These are phyloP conservation scores for Sambucus nigra DNA, from an alignment of 129 eudicot species.

Conservation along the genomic window DNA sequence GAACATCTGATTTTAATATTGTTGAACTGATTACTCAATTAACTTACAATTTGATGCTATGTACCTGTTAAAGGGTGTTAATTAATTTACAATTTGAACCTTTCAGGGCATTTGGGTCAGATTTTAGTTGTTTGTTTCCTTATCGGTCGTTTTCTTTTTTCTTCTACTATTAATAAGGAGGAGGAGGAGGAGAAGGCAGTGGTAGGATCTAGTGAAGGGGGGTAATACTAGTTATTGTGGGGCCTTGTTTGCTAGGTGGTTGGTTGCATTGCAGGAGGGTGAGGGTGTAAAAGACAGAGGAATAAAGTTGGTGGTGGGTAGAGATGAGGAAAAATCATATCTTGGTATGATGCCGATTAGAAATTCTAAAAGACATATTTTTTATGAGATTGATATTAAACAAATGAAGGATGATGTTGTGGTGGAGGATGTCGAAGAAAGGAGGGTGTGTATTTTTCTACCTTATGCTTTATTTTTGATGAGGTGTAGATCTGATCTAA, in stretches of 20 bases:
- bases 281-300: conserved; percentile 56
- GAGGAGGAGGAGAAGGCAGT: conserved; percentile 19
- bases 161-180: conserved; percentile 17
- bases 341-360: conserved; percentile 10
- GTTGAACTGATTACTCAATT: no score
- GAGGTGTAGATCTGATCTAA: conserved; percentile 98
- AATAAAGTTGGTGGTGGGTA: conserved; percentile 58
- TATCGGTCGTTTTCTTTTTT: conserved; percentile 47
- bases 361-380: conserved; percentile 71
- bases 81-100: no score
- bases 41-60: no score
- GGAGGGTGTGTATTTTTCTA: conserved; percentile 58
- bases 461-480: conserved; percentile 89
- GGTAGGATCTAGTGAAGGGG: conserved; percentile 16
- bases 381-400: conserved; percentile 62
- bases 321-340: conserved; percentile 23
- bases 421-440: conserved; percentile 25
- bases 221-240: conserved; percentile 54
- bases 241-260: conserved; percentile 60
- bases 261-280: conserved; percentile 60
- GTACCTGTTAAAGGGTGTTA: no score
- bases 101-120: conserved; percentile 56
- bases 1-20: no score
- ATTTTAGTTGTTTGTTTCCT: conserved; percentile 72
- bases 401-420: conserved; percentile 27